Conservation (phyloP, 805 yeast genomes). For the Pichia phayaonensis region DNA sequence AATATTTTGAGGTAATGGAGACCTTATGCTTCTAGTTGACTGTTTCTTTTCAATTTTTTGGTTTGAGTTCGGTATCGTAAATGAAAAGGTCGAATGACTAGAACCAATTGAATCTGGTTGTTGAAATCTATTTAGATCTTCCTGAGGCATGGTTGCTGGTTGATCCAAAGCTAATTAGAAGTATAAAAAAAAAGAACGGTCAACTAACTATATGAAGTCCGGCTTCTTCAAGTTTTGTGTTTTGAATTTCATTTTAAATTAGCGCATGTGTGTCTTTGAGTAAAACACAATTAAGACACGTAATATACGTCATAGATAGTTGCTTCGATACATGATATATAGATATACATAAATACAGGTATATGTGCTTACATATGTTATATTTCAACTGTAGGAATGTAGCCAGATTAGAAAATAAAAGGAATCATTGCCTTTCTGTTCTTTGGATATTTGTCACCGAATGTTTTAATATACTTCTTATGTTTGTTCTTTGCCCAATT, state of each 20-base stretch:
- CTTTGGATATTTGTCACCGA: conserved; percentile 73
- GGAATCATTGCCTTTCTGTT: conserved; percentile 78
- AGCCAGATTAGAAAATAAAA: conserved; percentile 40
- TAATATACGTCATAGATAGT: not conserved
- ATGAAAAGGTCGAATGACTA: not conserved
- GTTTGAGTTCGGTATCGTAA: not conserved
- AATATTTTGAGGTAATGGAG: conserved; percentile 14
- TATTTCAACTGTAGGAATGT: not conserved
- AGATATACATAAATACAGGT: not conserved
- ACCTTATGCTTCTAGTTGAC: conserved; percentile 11
- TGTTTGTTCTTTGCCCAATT: conserved; percentile 89
- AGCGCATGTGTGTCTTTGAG: not conserved
- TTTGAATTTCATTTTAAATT: not conserved
- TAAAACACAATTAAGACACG: not conserved
- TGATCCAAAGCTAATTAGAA: not conserved
- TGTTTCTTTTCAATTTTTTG: conserved; percentile 5
- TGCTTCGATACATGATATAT: not conserved
- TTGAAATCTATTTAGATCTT: not conserved
- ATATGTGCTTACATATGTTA: not conserved
- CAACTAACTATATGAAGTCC: not conserved
- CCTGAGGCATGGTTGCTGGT: not conserved
- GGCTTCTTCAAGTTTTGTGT: not conserved
- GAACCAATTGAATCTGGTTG: not conserved
- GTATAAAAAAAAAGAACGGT: too few species aligned
- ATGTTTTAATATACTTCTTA: conserved; percentile 53